Conservation (phyloP, 495 filamentous ascomycete species). For the Lasiosphaeria ovina region DNA sequence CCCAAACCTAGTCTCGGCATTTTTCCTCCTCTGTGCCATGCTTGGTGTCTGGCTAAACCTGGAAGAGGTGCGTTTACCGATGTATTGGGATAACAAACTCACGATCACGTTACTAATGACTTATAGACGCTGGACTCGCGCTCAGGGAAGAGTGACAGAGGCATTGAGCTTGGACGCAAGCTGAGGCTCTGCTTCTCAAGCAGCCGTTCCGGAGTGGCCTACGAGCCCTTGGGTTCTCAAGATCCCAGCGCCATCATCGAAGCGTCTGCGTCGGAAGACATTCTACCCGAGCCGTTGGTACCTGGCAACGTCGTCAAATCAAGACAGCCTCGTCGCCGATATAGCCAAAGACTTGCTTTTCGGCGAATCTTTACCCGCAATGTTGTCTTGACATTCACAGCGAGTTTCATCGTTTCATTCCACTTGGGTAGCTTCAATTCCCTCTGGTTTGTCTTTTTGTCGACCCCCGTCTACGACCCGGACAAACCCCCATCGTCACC, state of each 20-base stretch:
- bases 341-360: conserved; percentile 58
- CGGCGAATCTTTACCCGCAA: conserved; percentile 77
- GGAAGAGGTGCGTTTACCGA: conserved; percentile 58
- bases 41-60: conserved; percentile 60
- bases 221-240: conserved; percentile 19
- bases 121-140: conserved; percentile 51
- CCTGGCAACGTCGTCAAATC: neutral
- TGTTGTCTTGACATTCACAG: conserved; percentile 60
- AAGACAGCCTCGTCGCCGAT: conserved; percentile 27
- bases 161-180: conserved; percentile 38
- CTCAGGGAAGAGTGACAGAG: conserved; percentile 48
- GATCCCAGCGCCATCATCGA: conserved; percentile 23
- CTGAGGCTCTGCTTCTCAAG: conserved; percentile 23
- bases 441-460: conserved; percentile 82
- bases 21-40: conserved; percentile 59
- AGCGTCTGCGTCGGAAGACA: conserved; percentile 21
- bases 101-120: conserved; percentile 19
- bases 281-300: neutral
- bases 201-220: conserved; percentile 4
- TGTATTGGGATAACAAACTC: neutral
- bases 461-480: conserved; percentile 67
- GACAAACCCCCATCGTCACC: conserved; percentile 28
- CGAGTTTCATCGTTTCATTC: conserved; percentile 69
- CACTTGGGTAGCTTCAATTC: conserved; percentile 83
- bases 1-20: conserved; percentile 70